Evolutionary conservation across 768 basidiomycete species (phyloP), one percentile per base, ranked within the genome.

Genomic region (Fomitopsis serialis): DNA sequence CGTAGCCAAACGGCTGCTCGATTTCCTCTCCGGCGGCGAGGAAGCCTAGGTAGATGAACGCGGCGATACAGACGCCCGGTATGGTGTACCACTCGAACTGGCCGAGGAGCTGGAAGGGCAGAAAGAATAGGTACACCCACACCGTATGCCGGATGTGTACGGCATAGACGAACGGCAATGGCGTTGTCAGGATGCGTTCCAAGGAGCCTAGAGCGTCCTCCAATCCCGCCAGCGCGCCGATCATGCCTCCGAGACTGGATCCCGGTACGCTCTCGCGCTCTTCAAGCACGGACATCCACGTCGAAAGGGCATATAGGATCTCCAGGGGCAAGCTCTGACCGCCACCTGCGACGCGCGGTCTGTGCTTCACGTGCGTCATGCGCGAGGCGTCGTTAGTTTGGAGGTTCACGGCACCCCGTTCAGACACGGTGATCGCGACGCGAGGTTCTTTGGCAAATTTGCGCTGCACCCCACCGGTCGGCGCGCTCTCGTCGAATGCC

Each of bases 41-140:
- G 65, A 89, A 86, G 22, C 85, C 86, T n/a, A 89, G 76, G 66
- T 85, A 88, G 51, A 87, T 85, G 68, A 86, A 85, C 0, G 82
- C 71, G 1, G 85, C 84, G 40, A 87, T 75, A 15, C 74, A 73
- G 5, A 85, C 82, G 36, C 84, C 85, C 1, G 82, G 80, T 42
- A 89, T 81, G 4, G 84, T 78, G 62, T 80, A 78, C 74, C 84
- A 88, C 11, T 69, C 72, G 58, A 88, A 83, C 32, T 77, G 75
- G 42, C 70, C 70, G 48, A 84, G 78, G 7, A 88, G 74, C 66
- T 90, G 87, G 76, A 90, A 87, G 1, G 87, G 88, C 1, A 90
- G 72, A 66, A 86, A 83, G 72, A 89, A 85, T 2, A 88, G 76
- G 66, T 87, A 90, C 22, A 85, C 63, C 84, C 82, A 86, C 35